phyloP scores from a whole-genome alignment of 2,329 filamentous ascomycete genomes.

The Basipetospora sp. region DNA sequence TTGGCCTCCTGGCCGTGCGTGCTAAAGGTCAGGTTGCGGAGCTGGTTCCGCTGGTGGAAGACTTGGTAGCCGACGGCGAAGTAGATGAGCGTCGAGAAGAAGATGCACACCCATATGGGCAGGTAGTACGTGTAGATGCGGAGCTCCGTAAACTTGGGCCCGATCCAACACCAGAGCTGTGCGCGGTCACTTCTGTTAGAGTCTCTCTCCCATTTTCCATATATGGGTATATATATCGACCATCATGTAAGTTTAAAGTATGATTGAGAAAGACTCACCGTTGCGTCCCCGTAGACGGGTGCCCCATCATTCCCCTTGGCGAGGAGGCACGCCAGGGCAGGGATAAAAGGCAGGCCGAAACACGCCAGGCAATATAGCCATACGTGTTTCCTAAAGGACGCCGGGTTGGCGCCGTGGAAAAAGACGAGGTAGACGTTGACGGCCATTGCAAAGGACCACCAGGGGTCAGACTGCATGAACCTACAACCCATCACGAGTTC shows the following conservation, averaged over 20 bases:
- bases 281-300: conserved; percentile 40
- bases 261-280: conserved; percentile 23
- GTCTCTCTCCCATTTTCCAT: neutral
- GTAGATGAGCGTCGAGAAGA: conserved; percentile 40
- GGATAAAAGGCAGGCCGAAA: conserved; percentile 57
- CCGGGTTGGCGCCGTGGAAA: conserved; percentile 44
- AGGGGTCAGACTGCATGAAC: conserved; percentile 63
- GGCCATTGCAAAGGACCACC: conserved; percentile 72
- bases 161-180: conserved; percentile 50
- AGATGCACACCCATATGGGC: conserved; percentile 45
- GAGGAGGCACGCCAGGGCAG: conserved; percentile 51
- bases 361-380: conserved; percentile 57
- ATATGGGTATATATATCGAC: no score
- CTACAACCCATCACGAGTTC: conserved; percentile 21
- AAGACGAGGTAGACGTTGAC: conserved; percentile 63
- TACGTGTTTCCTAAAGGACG: conserved; percentile 56
- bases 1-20: conserved; percentile 12
- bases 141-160: conserved; percentile 35
- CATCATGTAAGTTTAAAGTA: no score
- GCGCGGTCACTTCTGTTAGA: neutral
- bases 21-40: conserved; percentile 31
- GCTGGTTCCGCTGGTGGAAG: conserved; percentile 40
- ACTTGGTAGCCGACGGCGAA: conserved; percentile 44
- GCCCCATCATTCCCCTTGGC: conserved; percentile 25
- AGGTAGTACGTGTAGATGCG: conserved; percentile 49